Percentiles rank a stretch among this genome's conserved stretches.
phyloP scores from a whole-genome alignment of 2,329 filamentous ascomycete genomes.

The Didymella lethalis region DNA sequence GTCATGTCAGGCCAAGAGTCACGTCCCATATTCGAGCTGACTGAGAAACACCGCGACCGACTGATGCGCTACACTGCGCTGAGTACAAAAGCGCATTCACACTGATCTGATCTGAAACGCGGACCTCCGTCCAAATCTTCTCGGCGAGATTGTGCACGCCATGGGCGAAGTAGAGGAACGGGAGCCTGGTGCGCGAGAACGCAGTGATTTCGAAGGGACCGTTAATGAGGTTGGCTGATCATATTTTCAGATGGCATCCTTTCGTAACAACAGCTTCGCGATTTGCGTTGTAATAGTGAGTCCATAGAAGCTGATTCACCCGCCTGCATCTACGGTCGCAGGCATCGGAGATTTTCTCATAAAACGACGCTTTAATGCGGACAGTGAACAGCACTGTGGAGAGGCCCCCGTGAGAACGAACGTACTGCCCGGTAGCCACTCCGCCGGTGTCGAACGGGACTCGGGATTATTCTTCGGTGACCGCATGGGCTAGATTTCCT shows the following conservation, averaged over 20 bases:
- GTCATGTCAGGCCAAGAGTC: neutral
- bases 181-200: neutral
- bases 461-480: constrained; percentile 19
- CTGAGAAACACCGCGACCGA: neutral
- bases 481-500: constrained; percentile 3
- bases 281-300: neutral
- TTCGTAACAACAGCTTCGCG: neutral
- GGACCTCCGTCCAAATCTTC: constrained; percentile 7
- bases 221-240: neutral
- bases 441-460: constrained; percentile 7
- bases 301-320: neutral
- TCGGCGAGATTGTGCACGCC: neutral
- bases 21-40: neutral
- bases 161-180: neutral
- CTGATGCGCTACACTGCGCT: neutral
- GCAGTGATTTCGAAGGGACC: neutral
- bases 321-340: neutral
- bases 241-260: neutral
- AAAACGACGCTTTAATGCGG: neutral
- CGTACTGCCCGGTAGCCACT: constrained; percentile 16
- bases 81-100: neutral
- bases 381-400: constrained; percentile 13
- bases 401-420: neutral
- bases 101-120: constrained; percentile 6
- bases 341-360: neutral